Base-by-base conservation (phyloP, 345 rosid species). In the Pugionium cornutum region DNA sequence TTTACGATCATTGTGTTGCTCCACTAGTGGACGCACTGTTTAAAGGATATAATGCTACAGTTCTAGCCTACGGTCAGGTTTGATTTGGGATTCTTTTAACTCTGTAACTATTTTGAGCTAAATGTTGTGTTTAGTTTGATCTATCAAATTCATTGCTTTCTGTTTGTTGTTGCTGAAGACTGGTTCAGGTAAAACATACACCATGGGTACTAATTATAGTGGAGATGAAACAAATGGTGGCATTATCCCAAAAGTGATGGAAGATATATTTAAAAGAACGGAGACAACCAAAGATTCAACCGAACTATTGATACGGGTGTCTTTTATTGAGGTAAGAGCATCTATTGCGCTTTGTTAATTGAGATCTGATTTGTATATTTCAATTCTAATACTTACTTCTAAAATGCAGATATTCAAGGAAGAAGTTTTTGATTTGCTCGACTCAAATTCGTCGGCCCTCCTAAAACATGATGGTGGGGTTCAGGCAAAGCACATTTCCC, bases 41-140 rank as follows among this genome's bases (percentile, higher is more conserved):
- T 42, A 81, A 71, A 75, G 99, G 99, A 40, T 90, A 94, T 33
- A 94, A 90, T 50, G 99, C 99, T 5, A 94, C 99, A 0, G 96
- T 90, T 62, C 90, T 94, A 0, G 99, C 99, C 25, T 94, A 94
- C 32, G 99, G 99, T 43, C 99, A 86, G 96, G 99, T 94, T 62
- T n/a, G 43, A 18, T 44, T 28, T 64, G 4, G 5, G n/a, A 36
- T 37, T 33, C 49, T 58, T 5, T 34, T 2, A 7, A 36, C 32
- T 48, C 40, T 53, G 9, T 8, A n/a, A 27, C 62, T 33, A 0
- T 32, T 46, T 64, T 28, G 6, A 33, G 7, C 43, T 26, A 42
- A 2, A 5, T 43, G 42, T 6, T 46, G 11, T 42, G 33, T 43
- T 27, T 36, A 5, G 30, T 64, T 67, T 66, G n/a, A 39, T 32